These are phyloP conservation scores for Chaetothyriales sp. DNA, from an alignment of 2,329 filamentous ascomycete genomes.

Conservation along the genomic window DNA sequence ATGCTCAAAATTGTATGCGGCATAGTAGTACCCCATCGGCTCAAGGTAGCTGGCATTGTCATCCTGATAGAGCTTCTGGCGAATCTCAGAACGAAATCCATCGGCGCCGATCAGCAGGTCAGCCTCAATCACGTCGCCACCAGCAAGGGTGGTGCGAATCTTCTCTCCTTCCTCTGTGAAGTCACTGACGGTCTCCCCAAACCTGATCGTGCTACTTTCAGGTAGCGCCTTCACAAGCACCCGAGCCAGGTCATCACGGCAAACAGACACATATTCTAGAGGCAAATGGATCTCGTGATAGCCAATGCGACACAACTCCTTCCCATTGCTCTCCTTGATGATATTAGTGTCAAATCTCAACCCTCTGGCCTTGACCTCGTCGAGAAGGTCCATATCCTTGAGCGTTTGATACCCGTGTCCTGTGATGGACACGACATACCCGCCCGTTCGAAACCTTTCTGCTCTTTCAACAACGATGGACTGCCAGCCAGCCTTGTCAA, in stretches of 20 bases:
- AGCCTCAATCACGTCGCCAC: constrained; percentile 2
- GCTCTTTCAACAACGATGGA: constrained; percentile 31
- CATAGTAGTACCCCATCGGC: constrained; percentile 4
- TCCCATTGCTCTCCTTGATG: constrained; percentile 1
- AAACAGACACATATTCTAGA: neutral
- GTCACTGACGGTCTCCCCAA: constrained; percentile 1
- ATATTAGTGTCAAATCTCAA: constrained; percentile 1
- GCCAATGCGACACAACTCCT: constrained; percentile 1
- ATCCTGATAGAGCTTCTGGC: constrained; percentile 1
- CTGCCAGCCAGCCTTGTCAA: constrained; percentile 18
- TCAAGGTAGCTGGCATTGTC: neutral
- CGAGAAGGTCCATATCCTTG: constrained; percentile 37
- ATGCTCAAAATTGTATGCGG: constrained; percentile 2
- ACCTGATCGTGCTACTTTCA: constrained; percentile 2
- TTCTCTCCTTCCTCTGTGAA: constrained; percentile 3
- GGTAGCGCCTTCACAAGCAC: constrained; percentile 1
- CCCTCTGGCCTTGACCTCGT: constrained; percentile 18
- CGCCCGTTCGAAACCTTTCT: constrained; percentile 29
- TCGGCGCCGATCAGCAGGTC: constrained; percentile 22
- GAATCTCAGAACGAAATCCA: constrained; percentile 17
- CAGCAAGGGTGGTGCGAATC: constrained; percentile 2
- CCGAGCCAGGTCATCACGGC: constrained; percentile 3
- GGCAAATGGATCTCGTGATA: constrained; percentile 1
- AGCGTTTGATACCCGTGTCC: constrained; percentile 38
- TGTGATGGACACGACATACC: constrained; percentile 41